Conservation (phyloP, 371 early-diverging fungal species). For the Syncephalis fuscata region DNA sequence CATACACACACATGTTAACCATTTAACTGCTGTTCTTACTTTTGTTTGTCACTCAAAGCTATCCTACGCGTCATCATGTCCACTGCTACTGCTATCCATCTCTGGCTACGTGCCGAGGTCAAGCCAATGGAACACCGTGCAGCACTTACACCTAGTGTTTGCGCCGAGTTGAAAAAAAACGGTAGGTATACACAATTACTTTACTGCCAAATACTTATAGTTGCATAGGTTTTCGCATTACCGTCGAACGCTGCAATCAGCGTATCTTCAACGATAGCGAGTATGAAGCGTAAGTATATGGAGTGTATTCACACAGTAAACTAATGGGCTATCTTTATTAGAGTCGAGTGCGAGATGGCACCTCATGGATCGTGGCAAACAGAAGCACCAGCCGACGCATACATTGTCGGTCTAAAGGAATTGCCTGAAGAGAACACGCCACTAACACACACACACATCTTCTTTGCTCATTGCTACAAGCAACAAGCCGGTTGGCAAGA, state of each 20-base stretch:
- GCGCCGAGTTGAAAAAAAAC: conserved; percentile 52
- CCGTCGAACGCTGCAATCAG: conserved; percentile 66
- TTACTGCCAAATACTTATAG: not conserved
- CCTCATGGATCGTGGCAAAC: conserved; percentile 66
- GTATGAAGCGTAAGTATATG: conserved; percentile 46
- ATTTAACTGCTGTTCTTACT: no score
- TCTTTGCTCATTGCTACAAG: conserved; percentile 97
- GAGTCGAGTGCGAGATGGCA: conserved; percentile 68
- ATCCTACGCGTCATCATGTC: no score
- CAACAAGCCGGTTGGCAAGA: conserved; percentile 88
- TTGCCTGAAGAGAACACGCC: conserved; percentile 87
- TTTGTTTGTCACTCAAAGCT: no score
- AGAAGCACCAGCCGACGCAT: conserved; percentile 71
- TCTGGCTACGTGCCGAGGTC: conserved; percentile 94
- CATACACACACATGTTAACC: no score
- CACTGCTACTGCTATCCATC: conserved; percentile 23
- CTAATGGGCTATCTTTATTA: conserved; percentile 8
- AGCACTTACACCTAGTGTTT: conserved; percentile 76
- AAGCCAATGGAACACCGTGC: conserved; percentile 93
- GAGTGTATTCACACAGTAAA: no score
- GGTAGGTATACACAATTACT: conserved; percentile 14
- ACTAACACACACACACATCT: conserved; percentile 88
- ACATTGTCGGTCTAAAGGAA: conserved; percentile 91
- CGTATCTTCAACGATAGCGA: conserved; percentile 83
- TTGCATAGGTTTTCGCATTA: conserved; percentile 57